These are phyloP conservation scores for Tuctoria greenei DNA, from an alignment of 176 grass and related monocot genomes.

Conservation along the genomic window DNA sequence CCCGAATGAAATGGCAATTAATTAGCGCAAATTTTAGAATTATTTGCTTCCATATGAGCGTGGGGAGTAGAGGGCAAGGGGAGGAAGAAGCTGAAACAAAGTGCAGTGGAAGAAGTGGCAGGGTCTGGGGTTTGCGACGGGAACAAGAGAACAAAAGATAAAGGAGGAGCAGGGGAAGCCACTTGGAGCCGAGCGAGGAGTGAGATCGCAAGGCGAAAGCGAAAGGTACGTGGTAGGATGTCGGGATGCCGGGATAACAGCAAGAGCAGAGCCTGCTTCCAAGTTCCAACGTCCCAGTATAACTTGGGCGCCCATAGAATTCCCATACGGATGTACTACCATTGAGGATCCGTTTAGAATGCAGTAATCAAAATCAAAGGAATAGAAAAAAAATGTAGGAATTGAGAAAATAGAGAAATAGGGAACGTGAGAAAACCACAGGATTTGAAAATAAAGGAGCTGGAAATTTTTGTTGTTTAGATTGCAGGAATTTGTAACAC, in stretches of 20 bases:
- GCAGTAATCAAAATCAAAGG: no score
- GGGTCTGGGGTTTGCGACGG: not conserved
- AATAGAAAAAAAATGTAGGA: no score
- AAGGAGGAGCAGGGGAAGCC: conserved; percentile 30
- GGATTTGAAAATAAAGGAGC: no score
- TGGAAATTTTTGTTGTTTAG: no score
- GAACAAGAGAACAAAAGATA: conserved; percentile 52
- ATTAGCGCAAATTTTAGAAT: not conserved
- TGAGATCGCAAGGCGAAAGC: conserved; percentile 39
- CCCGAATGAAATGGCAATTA: not conserved
- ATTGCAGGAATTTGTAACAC: no score
- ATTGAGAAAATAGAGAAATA: no score
- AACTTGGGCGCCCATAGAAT: not conserved
- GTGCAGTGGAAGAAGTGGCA: not conserved
- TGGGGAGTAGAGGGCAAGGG: conserved; percentile 14
- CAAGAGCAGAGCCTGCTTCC: not conserved
- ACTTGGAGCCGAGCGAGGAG: conserved; percentile 1
- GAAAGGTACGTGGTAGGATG: conserved; percentile 40
- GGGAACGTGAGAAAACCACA: no score
- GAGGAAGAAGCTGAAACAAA: conserved; percentile 15
- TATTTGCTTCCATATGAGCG: conserved; percentile 5
- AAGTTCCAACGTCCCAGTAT: not conserved
- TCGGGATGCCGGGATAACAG: conserved; percentile 16
- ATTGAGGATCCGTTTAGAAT: no score
- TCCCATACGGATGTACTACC: not conserved